Percentiles rank a stretch among this genome's conserved stretches.
Conservation (phyloP, 208 protist genomes). For the Trypanosomatidae sp. region DNA sequence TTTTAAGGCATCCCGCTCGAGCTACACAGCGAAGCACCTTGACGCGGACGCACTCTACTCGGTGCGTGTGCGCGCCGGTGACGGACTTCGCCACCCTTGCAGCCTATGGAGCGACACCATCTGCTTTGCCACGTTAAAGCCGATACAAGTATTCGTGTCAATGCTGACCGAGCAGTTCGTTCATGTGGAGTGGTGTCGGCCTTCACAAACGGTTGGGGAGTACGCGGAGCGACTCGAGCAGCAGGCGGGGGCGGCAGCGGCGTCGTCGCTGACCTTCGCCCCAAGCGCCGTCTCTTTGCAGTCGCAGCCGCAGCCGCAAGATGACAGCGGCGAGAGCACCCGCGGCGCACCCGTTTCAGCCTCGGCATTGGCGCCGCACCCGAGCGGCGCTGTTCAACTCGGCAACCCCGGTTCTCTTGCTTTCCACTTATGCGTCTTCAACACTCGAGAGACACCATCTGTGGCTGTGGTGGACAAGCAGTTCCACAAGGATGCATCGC, state of each 20-base stretch:
- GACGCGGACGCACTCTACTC: constrained; percentile 81
- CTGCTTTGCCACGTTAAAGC: constrained; percentile 86
- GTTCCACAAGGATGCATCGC: constrained; percentile 64
- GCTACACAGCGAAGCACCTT: constrained; percentile 71
- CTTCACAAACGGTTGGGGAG: constrained; percentile 57
- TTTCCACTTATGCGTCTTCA: constrained; percentile 88
- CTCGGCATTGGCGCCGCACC: background rate
- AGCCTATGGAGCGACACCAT: constrained; percentile 75
- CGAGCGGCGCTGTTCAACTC: constrained; percentile 31
- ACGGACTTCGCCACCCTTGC: constrained; percentile 47
- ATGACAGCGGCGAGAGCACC: background rate
- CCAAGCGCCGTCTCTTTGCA: background rate
- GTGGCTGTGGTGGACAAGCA: constrained; percentile 87
- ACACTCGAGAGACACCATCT: constrained; percentile 62
- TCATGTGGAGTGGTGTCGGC: constrained; percentile 81
- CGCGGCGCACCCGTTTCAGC: background rate
- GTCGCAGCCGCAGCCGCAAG: background rate
- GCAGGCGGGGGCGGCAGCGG: constrained; percentile 8
- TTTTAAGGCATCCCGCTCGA: constrained; percentile 72
- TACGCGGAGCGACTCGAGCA: constrained; percentile 50
- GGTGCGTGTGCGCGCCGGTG: constrained; percentile 67
- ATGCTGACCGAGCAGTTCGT: constrained; percentile 78
- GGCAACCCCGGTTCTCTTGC: constrained; percentile 71
- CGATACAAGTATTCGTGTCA: constrained; percentile 50
- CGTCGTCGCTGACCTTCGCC: background rate